Conservation (phyloP, 495 filamentous ascomycete genomes). For the Aspergillus indologenus region DNA sequence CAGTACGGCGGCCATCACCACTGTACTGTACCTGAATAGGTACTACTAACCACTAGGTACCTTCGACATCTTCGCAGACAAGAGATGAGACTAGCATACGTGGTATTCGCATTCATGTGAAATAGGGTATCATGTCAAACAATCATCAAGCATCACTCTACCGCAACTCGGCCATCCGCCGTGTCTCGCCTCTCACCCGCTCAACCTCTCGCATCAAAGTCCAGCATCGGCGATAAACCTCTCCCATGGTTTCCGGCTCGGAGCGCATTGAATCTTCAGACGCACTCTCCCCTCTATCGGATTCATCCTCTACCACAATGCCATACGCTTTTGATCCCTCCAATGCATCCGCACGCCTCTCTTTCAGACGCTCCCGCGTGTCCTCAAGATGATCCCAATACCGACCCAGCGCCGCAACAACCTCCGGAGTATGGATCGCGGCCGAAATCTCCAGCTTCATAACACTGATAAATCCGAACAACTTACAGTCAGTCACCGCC, state of each 20-base stretch:
- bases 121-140: not conserved
- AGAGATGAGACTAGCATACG: no score
- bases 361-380: conserved; percentile 45
- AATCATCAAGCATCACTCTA: conserved; percentile 6
- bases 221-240: conserved; percentile 60
- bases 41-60: not conserved
- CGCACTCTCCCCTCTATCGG: conserved; percentile 10
- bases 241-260: conserved; percentile 48
- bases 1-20: no score
- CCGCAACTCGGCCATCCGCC: conserved; percentile 40
- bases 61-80: no score
- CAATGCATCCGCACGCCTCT: conserved; percentile 41
- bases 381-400: conserved; percentile 56
- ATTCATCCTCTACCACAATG: conserved; percentile 25
- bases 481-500: not conserved
- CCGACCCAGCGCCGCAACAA: conserved; percentile 50
- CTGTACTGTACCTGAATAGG: no score
- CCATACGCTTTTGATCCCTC: conserved; percentile 55
- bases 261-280: conserved; percentile 17
- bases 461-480: conserved; percentile 28
- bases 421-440: conserved; percentile 57
- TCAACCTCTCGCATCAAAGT: conserved; percentile 52
- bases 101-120: no score
- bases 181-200: conserved; percentile 55
- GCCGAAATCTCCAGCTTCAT: conserved; percentile 38